phyloP scores from a whole-genome alignment of 352 stramenopile genomes.

The Globisporangium megalacanthum region DNA sequence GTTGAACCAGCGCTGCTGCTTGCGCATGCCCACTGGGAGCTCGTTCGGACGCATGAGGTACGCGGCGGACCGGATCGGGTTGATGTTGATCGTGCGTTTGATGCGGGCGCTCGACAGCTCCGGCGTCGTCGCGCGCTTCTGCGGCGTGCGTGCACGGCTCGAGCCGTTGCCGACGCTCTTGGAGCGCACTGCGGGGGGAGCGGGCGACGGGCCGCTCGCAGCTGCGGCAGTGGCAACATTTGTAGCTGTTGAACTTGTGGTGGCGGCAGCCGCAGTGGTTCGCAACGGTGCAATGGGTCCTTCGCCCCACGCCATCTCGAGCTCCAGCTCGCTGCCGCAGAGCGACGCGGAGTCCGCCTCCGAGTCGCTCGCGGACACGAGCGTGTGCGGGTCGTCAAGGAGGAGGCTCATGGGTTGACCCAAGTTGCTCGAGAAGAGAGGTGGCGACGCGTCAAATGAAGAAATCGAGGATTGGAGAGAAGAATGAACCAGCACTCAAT shows the following conservation, averaged over 20 bases:
- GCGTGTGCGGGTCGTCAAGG: conserved; percentile 15
- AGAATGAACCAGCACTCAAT: too few species aligned
- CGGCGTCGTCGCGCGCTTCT: conserved; percentile 40
- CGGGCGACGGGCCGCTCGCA: background rate
- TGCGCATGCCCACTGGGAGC: conserved; percentile 53
- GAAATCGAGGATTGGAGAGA: too few species aligned
- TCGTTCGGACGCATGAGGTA: conserved; percentile 70
- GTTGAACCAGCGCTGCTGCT: conserved; percentile 85
- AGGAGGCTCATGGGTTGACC: conserved; percentile 1
- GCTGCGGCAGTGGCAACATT: background rate
- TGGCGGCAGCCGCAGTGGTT: conserved; percentile 12
- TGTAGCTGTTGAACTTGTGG: background rate
- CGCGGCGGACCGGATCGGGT: conserved; percentile 56
- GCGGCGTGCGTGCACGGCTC: conserved; percentile 49
- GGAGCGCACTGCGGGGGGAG: conserved; percentile 22
- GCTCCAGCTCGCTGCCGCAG: conserved; percentile 67
- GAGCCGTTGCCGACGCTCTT: conserved; percentile 66
- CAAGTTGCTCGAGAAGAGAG: background rate
- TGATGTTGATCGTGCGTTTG: conserved; percentile 79
- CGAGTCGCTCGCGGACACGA: conserved; percentile 42
- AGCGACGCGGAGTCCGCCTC: conserved; percentile 59
- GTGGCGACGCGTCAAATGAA: too few species aligned
- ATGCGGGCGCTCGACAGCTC: conserved; percentile 50
- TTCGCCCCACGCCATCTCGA: conserved; percentile 75
- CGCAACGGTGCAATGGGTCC: conserved; percentile 69